Base-by-base conservation (phyloP, 805 yeast species). In the Millerago galiae region DNA sequence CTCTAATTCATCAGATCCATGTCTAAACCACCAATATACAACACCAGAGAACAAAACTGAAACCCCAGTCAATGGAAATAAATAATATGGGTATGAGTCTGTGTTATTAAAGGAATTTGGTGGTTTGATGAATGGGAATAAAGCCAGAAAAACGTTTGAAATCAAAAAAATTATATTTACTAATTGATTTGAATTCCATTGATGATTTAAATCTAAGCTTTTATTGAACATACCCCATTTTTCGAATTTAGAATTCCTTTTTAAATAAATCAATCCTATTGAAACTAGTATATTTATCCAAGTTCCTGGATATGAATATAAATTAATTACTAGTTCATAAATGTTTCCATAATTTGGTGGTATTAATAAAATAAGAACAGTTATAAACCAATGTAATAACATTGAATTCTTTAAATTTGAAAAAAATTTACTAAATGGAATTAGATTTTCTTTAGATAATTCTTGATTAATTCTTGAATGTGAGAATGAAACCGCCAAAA, bases 291-390 rank as follows among this genome's bases (percentile, higher is more conserved):
- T 54, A 42, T 76, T 77, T 45, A 79, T 69, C 71, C 81, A 69
- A 2, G 84, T 74, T 0, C 80, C 79, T 2, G 86, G 85, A 43
- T 79, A 79, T 3, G 82, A 72, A 56, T 77, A 75, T 47, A 78
- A 59, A 49, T 80, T 81, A 38, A 80, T 76, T 12, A 79, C 72
- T 48, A 80, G 74, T 53, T 79, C 79, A 58, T 79, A 80, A 24
- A 79, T 78, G 37, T 77, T 79, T 6, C 81, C 72, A 15, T 81
- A 74, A 7, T 85, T 85, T 2, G 85, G 85, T 4, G 44, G 38
- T 0, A 70, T 65, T 4, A 77, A 60, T 24, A 80, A 60, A 1
- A 79, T 73, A 3, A 75, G 35, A 3, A 75, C 75, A 1, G 83
- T 74, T 43, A 79, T 66, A 17, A 67, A 47, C 75, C 83, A 77